Base-by-base conservation (phyloP, 352 stramenopile genomes). In the Pythium folliculosum region DNA sequence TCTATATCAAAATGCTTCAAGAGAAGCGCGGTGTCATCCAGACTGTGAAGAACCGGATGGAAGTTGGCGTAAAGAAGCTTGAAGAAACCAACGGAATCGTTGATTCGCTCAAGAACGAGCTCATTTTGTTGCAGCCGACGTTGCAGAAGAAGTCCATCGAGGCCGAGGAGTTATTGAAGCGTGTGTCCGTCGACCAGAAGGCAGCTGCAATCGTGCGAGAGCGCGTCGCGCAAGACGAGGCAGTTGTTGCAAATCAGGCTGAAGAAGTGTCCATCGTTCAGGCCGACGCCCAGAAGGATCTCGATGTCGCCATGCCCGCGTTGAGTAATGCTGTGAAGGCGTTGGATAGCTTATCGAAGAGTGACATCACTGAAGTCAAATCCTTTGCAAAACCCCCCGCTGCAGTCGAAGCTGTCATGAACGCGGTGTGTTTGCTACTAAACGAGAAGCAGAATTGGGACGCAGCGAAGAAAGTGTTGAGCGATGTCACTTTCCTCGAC, bases 71-170 rank as follows among this genome's bases (percentile, higher is more conserved):
- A 1, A 86, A 88, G 55, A 98, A 98, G 63, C 76, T 99, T 3
- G 89, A 97, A 32, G 96, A 99, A 63, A 98, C 96, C 9, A 98
- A 99, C 71, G 71, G 52, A 3, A 93, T 98, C 49, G 96, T 99
- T 9, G 95, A 98, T 60, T 91, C 88, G 4, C 78, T 99, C 3
- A 95, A 98, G 67, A 82, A 67, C 10, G 92, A 98, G 57, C 71
- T 99, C 5, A 96, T 94, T 21, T 75, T 95, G 63, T 69, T 98
- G n/a, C 90, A 98, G 73, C 96, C 96, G 0, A 78, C 98, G 38
- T 67, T 99, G 3, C 84, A 97, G 30, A 78, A 87, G 51, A 98
- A 98, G 61, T 84, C 89, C 0, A 78, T 90, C 16, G 94, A 98
- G 47, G 93, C 92, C 1, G 96, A 98, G 56, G 88, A 91, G 62